A percentile compares a stretch with the other conserved stretches of the same genome.
Conservation (phyloP, 2,329 filamentous ascomycete genomes). For the Nemania sp. region DNA sequence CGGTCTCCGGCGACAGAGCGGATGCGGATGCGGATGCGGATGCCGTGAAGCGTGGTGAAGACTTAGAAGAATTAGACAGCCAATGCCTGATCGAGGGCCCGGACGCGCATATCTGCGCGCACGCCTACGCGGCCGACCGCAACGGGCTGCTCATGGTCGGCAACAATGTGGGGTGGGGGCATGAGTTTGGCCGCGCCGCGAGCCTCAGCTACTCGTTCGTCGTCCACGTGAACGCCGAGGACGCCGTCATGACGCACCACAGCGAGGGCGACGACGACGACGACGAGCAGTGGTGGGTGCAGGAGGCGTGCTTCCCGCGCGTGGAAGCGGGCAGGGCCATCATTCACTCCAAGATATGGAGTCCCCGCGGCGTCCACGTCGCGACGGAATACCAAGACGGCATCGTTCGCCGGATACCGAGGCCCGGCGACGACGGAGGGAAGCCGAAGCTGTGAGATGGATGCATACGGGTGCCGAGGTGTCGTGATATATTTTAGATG, state of each 20-base stretch:
- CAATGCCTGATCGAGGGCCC: slow-evolving; percentile 38
- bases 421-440: background rate
- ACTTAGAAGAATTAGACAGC: background rate
- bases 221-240: slow-evolving; percentile 54
- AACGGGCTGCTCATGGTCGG: slow-evolving; percentile 58
- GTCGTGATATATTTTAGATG: too few relatives aligned
- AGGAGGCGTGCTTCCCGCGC: slow-evolving; percentile 56
- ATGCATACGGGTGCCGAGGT: too few relatives aligned
- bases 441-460: slow-evolving; percentile 6
- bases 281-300: slow-evolving; percentile 56
- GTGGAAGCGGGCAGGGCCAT: slow-evolving; percentile 52
- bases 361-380: slow-evolving; percentile 56
- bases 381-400: slow-evolving; percentile 62
- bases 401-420: slow-evolving; percentile 38
- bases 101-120: slow-evolving; percentile 53
- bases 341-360: slow-evolving; percentile 58
- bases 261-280: slow-evolving; percentile 34
- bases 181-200: slow-evolving; percentile 47
- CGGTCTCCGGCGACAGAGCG: slow-evolving; percentile 33
- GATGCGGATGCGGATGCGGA: background rate
- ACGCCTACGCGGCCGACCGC: slow-evolving; percentile 58
- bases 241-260: slow-evolving; percentile 52
- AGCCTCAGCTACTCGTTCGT: slow-evolving; percentile 58
- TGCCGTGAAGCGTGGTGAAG: too few relatives aligned
- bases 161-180: slow-evolving; percentile 54